Evolutionary conservation across 257 asterid species (phyloP), one percentile per base, ranked within the genome.

Genomic region (Plantago elongata): DNA sequence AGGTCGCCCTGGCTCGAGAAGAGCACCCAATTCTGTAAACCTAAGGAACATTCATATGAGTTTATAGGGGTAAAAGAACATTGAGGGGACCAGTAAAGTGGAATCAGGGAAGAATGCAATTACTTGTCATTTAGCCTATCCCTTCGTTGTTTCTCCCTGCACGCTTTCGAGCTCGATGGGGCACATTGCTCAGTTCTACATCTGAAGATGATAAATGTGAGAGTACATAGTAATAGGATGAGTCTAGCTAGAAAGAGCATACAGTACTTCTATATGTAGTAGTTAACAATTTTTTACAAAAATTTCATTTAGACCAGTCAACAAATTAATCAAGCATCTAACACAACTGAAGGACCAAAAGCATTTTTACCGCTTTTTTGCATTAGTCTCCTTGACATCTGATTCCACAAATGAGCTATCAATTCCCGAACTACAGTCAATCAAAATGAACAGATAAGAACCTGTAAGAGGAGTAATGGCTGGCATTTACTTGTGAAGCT

Each of bases 1-100:
- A 57, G 90, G 87, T 72, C 72, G 84, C 40, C 88, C 94, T 56
- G 95, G 94, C 72, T 87, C 94, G 67, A 87, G 85, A 60, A 87
- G 74, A 62, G 87, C 86, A 40, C 84, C 78, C 74, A 87, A 68
- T 69, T 87, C 95, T 81, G 74, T n/a, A 72, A 82, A 84, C 78
- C 94, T 87, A 38, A 38, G 62, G 17, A 50, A 38, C 51, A 65
- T 44, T 42, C 50, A 15, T 60, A 47, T 18, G 54, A 57, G 51
- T 29, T 72, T 45, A 46, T 11, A 44, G 29, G 51, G 57, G 38
- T 42, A 50, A 14, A 65, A 49, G 59, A 52, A 60, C 34, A 27
- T 54, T 59, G 38, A 42, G 22, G 43, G 15, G 56, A 14, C 45
- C 50, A 55, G 64, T 1, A 45, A 38, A 11, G 46, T 29, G 27